Percentiles rank a stretch among this genome's conserved stretches.
These are phyloP conservation scores for Tuber magnatum DNA, from an alignment of 495 filamentous ascomycete genomes.

Conservation along the genomic window DNA sequence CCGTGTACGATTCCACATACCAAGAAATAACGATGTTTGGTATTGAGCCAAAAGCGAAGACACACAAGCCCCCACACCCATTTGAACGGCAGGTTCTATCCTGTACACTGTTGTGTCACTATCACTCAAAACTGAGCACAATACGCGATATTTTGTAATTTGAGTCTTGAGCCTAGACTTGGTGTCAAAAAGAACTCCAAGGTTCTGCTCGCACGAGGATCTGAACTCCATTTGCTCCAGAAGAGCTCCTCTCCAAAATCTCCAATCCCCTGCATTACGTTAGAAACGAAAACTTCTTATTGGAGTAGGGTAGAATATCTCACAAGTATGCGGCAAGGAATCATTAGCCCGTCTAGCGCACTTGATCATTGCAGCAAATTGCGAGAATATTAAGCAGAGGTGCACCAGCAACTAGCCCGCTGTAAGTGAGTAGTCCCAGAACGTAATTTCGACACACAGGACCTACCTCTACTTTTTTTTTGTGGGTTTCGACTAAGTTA, in stretches of 20 bases:
- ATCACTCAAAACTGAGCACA: neutral
- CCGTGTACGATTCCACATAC: neutral
- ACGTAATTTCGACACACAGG: neutral
- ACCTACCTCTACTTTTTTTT: neutral
- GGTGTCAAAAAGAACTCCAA: neutral
- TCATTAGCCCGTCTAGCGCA: neutral
- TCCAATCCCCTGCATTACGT: neutral
- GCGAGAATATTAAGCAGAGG: neutral
- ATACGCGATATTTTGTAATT: neutral
- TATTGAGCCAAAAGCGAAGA: constrained; percentile 12
- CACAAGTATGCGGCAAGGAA: neutral
- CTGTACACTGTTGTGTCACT: neutral
- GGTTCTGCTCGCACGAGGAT: constrained; percentile 19
- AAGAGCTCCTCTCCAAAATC: constrained; percentile 13
- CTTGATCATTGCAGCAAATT: neutral
- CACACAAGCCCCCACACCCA: neutral
- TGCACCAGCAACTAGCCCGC: neutral
- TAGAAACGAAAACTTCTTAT: neutral
- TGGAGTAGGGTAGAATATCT: neutral
- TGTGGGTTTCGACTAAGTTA: neutral
- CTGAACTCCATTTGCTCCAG: constrained; percentile 18
- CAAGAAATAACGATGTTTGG: constrained; percentile 8
- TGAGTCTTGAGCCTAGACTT: neutral
- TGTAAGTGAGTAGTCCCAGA: neutral
- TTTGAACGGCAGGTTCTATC: neutral